Percentiles rank a stretch among this genome's conserved stretches.
Evolutionary conservation across 192 early-diverging fungal genomes (phyloP).

Genomic region (Umbelopsis ramanniana): DNA sequence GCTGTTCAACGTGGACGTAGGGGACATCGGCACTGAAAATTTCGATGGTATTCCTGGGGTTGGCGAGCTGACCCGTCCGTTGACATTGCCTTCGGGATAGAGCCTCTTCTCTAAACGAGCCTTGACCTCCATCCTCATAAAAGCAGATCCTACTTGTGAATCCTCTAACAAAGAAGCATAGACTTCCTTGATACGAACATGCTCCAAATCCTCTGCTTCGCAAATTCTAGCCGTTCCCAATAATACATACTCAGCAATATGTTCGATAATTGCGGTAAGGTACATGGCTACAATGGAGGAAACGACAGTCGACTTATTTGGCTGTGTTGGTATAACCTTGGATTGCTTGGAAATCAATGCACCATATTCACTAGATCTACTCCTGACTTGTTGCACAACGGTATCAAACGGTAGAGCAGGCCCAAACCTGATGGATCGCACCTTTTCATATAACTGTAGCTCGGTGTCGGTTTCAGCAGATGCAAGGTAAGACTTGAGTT

Average conservation of each 20-base stretch:
- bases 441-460: slow-evolving; percentile 30
- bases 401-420: slow-evolving; percentile 27
- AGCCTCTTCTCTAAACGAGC: slow-evolving; percentile 39
- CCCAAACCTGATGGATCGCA: slow-evolving; percentile 30
- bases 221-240: slow-evolving; percentile 51
- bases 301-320: slow-evolving; percentile 21
- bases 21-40: slow-evolving; percentile 2
- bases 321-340: slow-evolving; percentile 22
- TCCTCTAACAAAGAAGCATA: slow-evolving; percentile 56
- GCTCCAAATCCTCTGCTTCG: slow-evolving; percentile 57
- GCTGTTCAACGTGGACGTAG: slow-evolving; percentile 2
- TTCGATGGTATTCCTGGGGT: neutral
- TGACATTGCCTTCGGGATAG: neutral
- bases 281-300: slow-evolving; percentile 58
- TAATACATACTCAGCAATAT: slow-evolving; percentile 61
- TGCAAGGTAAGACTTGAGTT: slow-evolving; percentile 60
- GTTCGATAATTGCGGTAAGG: slow-evolving; percentile 61
- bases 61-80: slow-evolving; percentile 22
- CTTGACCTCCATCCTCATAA: slow-evolving; percentile 55
- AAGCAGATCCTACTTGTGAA: slow-evolving; percentile 51
- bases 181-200: slow-evolving; percentile 53
- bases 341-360: slow-evolving; percentile 41
- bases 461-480: slow-evolving; percentile 48
- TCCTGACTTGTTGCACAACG: slow-evolving; percentile 53
- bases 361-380: slow-evolving; percentile 59